Evolutionary conservation across 1,284 basidiomycete genomes (phyloP).

Genomic region (Peniophora sp.): DNA sequence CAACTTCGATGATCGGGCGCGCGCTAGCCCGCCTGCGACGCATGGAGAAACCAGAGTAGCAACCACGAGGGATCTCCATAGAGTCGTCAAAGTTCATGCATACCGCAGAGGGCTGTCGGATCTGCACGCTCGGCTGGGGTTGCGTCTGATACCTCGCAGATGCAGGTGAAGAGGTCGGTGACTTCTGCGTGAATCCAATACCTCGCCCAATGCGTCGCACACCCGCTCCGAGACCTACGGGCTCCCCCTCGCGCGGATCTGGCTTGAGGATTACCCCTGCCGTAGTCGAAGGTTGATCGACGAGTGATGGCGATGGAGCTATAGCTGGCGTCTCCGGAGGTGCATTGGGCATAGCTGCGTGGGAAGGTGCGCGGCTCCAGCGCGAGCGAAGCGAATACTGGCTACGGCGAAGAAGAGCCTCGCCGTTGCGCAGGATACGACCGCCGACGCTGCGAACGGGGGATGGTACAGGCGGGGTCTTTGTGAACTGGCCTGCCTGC

Average conservation of each 20-base stretch:
- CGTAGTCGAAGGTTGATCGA: not conserved
- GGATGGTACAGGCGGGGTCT: not conserved
- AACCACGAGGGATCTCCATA: no score
- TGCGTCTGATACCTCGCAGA: no score
- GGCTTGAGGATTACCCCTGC: not conserved
- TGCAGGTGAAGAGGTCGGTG: no score
- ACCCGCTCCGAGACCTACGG: constrained; percentile 1
- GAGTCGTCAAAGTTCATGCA: no score
- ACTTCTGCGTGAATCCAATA: constrained; percentile 5
- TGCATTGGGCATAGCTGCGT: constrained; percentile 3
- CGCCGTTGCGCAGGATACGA: not conserved
- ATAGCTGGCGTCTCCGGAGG: constrained; percentile 6
- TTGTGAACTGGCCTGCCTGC: not conserved
- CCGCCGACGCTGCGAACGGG: not conserved
- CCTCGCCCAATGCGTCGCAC: constrained; percentile 10
- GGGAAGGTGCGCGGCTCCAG: not conserved
- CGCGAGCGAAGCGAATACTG: constrained; percentile 1
- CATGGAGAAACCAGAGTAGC: no score
- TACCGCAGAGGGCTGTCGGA: no score
- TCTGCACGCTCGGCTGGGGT: no score
- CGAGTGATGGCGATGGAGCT: constrained; percentile 9
- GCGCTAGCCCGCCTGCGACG: no score
- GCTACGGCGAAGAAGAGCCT: not conserved
- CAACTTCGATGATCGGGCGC: no score
- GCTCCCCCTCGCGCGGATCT: not conserved